These are phyloP conservation scores for Henningerozyma blattae DNA, from an alignment of 805 yeast species.

Conservation along the genomic window DNA sequence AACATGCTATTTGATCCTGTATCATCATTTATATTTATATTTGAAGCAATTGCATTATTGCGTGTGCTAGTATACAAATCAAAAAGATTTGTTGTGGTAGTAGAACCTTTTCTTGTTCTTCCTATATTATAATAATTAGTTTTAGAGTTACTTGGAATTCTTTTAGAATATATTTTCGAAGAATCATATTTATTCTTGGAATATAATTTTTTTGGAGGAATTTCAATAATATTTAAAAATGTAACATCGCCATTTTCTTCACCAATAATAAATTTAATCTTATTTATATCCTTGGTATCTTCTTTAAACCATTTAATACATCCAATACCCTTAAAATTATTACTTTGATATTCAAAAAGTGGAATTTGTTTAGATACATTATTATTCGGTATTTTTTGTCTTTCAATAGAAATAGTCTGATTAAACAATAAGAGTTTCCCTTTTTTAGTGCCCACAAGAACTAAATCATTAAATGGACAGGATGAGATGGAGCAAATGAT, in stretches of 20 bases:
- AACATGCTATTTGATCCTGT: too few species aligned
- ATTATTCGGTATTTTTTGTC: constrained; percentile 3
- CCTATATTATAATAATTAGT: too few species aligned
- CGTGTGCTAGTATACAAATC: too few species aligned
- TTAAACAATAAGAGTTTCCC: constrained; percentile 42
- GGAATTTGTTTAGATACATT: constrained; percentile 5
- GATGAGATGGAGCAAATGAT: constrained; percentile 47
- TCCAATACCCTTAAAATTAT: constrained; percentile 34
- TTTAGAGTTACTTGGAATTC: too few species aligned
- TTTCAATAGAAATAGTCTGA: constrained; percentile 18
- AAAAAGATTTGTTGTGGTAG: too few species aligned
- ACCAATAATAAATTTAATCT: constrained; percentile 44
- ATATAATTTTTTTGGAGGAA: too few species aligned
- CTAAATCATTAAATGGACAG: constrained; percentile 31
- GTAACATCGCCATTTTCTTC: constrained; percentile 52
- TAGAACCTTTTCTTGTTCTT: too few species aligned
- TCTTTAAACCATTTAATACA: constrained; percentile 45
- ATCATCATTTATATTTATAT: too few species aligned
- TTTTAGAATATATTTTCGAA: too few species aligned
- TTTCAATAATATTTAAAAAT: too few species aligned
- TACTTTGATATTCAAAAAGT: constrained; percentile 12
- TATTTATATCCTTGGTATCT: not conserved
- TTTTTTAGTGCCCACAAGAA: constrained; percentile 45
- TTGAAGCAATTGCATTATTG: too few species aligned
- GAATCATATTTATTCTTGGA: too few species aligned